Percentiles rank a stretch among this genome's conserved stretches.
Evolutionary conservation across 1,284 basidiomycete species (phyloP).

Genomic region (Irpex sp.): DNA sequence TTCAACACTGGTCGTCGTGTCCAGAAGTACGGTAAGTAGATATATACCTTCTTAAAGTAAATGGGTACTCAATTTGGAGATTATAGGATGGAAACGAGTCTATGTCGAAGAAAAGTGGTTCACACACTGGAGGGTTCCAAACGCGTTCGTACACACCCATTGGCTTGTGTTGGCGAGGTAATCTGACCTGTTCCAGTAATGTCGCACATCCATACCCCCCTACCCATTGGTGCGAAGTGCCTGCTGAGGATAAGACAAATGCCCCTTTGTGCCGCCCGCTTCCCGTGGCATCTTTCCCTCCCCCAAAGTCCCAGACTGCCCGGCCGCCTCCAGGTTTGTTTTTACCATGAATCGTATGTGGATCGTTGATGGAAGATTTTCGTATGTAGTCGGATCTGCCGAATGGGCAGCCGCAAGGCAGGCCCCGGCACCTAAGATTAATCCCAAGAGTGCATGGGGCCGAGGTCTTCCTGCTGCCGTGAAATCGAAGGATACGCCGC

Average conservation of each 20-base stretch:
- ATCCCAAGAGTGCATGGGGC: slow-evolving; percentile 3
- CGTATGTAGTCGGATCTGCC: slow-evolving; percentile 14
- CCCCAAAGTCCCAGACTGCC: slow-evolving; percentile 1
- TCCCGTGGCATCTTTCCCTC: slow-evolving; percentile 28
- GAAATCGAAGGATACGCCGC: too few relatives aligned
- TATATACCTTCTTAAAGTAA: neutral
- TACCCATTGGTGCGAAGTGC: slow-evolving; percentile 48
- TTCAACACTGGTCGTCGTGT: slow-evolving; percentile 41
- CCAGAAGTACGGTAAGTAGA: slow-evolving; percentile 38
- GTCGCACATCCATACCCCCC: slow-evolving; percentile 51
- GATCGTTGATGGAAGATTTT: neutral
- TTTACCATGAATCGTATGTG: neutral
- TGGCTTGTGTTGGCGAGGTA: slow-evolving; percentile 3
- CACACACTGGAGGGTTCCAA: slow-evolving; percentile 39
- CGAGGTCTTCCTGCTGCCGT: neutral
- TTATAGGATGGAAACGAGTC: slow-evolving; percentile 61
- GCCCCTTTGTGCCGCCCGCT: slow-evolving; percentile 56
- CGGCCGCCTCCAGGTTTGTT: slow-evolving; percentile 15
- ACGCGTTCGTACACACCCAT: slow-evolving; percentile 20
- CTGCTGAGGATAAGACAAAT: slow-evolving; percentile 51
- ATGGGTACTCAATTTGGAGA: slow-evolving; percentile 4
- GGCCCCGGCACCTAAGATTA: neutral
- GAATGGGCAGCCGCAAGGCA: slow-evolving; percentile 11
- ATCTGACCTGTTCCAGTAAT: slow-evolving; percentile 23
- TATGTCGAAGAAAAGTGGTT: slow-evolving; percentile 55